phyloP scores from a whole-genome alignment of 2,329 filamentous ascomycete species.

The Nannizziopsis arthrosporioides region DNA sequence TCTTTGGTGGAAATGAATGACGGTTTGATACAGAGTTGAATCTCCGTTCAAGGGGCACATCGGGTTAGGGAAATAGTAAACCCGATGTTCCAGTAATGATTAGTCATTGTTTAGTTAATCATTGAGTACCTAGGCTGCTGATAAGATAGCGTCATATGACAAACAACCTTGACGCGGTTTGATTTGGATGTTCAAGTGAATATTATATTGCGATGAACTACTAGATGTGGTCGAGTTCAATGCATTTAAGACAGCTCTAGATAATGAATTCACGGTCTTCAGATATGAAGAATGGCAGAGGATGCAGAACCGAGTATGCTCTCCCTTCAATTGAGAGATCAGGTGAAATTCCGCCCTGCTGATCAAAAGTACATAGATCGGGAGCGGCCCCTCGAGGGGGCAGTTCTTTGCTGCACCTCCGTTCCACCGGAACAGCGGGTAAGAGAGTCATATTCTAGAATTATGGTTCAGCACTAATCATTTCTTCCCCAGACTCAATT shows the following conservation, averaged over 20 bases:
- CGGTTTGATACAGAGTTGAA: too few relatives aligned
- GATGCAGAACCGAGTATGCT: slow-evolving; percentile 27
- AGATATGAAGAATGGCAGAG: slow-evolving; percentile 34
- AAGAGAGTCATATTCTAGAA: slow-evolving; percentile 20
- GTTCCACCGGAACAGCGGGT: slow-evolving; percentile 69
- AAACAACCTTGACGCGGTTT: neutral
- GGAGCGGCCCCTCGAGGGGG: slow-evolving; percentile 54
- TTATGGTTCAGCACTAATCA: neutral
- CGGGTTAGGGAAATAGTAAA: neutral
- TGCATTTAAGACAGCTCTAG: neutral
- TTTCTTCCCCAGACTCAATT: slow-evolving; percentile 28
- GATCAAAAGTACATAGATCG: slow-evolving; percentile 36
- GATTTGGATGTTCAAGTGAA: too few relatives aligned
- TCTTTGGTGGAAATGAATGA: too few relatives aligned
- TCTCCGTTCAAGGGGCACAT: too few relatives aligned
- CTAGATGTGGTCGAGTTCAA: neutral
- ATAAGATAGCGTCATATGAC: slow-evolving; percentile 8
- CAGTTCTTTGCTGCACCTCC: slow-evolving; percentile 79
- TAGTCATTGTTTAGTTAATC: neutral
- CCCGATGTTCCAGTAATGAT: neutral
- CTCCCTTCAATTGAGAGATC: neutral
- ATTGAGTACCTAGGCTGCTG: too few relatives aligned
- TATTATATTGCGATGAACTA: too few relatives aligned
- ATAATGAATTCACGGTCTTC: slow-evolving; percentile 10
- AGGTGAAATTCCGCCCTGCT: too few relatives aligned